A percentile compares a stretch with the other conserved stretches of the same genome.
phyloP scores from a whole-genome alignment of 2,329 filamentous ascomycete genomes.

The Fusarium newnesense region DNA sequence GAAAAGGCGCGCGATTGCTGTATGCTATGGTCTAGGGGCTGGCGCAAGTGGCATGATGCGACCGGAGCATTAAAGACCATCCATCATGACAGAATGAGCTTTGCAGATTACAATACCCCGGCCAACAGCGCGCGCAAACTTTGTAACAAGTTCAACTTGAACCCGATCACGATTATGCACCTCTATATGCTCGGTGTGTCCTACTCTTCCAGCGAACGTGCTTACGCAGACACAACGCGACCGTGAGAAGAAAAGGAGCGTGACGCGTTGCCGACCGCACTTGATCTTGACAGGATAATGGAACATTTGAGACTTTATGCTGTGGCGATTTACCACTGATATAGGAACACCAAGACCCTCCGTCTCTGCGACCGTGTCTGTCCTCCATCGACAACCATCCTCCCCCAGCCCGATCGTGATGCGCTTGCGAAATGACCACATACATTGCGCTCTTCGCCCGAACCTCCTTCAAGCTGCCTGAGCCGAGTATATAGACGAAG shows the following conservation, averaged over 20 bases:
- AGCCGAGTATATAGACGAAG: not conserved
- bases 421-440: not conserved
- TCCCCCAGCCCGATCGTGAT: not conserved
- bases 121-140: fast-evolving
- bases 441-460: not conserved
- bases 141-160: fast-evolving
- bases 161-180: fast-evolving
- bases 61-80: not conserved
- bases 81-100: too few relatives aligned
- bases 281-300: not conserved
- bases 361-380: fast-evolving
- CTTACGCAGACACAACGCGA: not conserved
- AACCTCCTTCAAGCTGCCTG: not conserved
- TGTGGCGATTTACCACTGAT: not conserved
- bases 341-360: fast-evolving
- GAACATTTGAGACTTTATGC: fast-evolving
- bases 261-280: too few relatives aligned
- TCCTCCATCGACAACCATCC: not conserved
- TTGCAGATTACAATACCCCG: too few relatives aligned
- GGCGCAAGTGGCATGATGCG: not conserved
- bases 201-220: not conserved
- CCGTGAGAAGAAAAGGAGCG: not conserved
- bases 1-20: not conserved
- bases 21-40: too few relatives aligned
- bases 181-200: not conserved